These are phyloP conservation scores for Trypanosoma congolense DNA, from an alignment of 208 protist genomes.

Conservation along the genomic window DNA sequence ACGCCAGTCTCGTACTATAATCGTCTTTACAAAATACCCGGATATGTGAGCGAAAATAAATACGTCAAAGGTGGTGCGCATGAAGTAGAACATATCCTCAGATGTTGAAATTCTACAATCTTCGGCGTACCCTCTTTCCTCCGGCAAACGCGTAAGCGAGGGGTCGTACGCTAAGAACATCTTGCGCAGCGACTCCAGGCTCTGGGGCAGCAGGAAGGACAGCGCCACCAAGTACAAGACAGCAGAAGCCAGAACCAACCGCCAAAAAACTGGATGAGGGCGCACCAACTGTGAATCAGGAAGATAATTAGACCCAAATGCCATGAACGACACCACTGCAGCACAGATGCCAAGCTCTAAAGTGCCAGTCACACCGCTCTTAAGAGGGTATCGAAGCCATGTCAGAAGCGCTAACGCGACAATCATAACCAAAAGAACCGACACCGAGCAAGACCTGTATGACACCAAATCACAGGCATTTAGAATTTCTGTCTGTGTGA, in stretches of 20 bases:
- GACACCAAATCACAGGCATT: too few relatives aligned
- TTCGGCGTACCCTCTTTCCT: conserved; percentile 90
- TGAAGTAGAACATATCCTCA: conserved; percentile 66
- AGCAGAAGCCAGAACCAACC: conserved; percentile 82
- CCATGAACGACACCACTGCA: conserved; percentile 71
- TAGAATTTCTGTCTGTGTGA: too few relatives aligned
- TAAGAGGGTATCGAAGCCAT: conserved; percentile 58
- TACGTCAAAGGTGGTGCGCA: conserved; percentile 84
- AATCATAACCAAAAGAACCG: conserved; percentile 39
- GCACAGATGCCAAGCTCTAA: conserved; percentile 71
- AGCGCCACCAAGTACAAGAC: conserved; percentile 91
- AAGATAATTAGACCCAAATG: conserved; percentile 89
- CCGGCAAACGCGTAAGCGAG: conserved; percentile 48
- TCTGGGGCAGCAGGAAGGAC: conserved; percentile 92
- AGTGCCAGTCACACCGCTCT: conserved; percentile 34
- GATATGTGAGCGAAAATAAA: conserved; percentile 94
- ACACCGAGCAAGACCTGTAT: conserved; percentile 73
- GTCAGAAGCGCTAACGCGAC: conserved; percentile 41
- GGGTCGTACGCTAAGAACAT: conserved; percentile 84
- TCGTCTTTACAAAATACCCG: conserved; percentile 92
- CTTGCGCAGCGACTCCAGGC: conserved; percentile 40
- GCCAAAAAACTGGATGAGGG: conserved; percentile 96
- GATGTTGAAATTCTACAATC: conserved; percentile 91
- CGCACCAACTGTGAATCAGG: conserved; percentile 90
- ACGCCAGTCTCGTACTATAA: conserved; percentile 92